A percentile compares a stretch with the other conserved stretches of the same genome.
Conservation (phyloP, 2,329 filamentous ascomycete genomes). For the Ceratocystis harringtonii region DNA sequence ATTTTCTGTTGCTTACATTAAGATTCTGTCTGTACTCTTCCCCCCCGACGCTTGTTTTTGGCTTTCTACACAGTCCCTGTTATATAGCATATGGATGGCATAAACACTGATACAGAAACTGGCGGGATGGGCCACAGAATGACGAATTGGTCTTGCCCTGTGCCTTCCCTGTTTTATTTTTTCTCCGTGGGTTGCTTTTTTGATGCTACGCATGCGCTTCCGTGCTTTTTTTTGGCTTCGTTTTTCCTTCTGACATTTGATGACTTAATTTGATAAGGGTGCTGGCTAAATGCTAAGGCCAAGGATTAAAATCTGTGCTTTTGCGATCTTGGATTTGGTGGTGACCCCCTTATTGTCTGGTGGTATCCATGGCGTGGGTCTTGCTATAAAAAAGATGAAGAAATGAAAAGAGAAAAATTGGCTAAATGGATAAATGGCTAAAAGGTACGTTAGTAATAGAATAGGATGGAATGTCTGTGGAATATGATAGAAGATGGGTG, state of each 20-base stretch:
- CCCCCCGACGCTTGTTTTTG: background rate
- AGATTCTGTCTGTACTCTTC: background rate
- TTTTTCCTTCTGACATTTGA: background rate
- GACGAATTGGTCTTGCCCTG: background rate
- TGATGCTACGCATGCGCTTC: background rate
- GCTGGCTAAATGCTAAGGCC: slow-evolving; percentile 8
- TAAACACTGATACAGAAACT: background rate
- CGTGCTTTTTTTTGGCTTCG: background rate
- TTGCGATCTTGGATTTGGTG: background rate
- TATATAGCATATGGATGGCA: background rate
- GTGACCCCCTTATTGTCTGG: background rate
- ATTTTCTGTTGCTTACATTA: background rate
- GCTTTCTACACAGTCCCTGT: background rate
- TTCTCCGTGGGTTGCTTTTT: background rate
- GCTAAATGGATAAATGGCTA: no score
- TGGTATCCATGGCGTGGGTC: background rate
- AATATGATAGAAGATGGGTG: background rate
- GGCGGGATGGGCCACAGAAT: background rate
- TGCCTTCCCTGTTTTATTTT: slow-evolving; percentile 2
- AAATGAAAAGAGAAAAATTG: no score
- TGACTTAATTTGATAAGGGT: background rate
- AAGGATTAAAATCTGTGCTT: slow-evolving; percentile 9
- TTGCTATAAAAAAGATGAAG: background rate
- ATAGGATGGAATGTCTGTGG: background rate
- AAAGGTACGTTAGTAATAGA: background rate